Evolutionary conservation across 345 rosid genomes (phyloP), one percentile per base, ranked within the genome.

Genomic region (Brassica juncea): DNA sequence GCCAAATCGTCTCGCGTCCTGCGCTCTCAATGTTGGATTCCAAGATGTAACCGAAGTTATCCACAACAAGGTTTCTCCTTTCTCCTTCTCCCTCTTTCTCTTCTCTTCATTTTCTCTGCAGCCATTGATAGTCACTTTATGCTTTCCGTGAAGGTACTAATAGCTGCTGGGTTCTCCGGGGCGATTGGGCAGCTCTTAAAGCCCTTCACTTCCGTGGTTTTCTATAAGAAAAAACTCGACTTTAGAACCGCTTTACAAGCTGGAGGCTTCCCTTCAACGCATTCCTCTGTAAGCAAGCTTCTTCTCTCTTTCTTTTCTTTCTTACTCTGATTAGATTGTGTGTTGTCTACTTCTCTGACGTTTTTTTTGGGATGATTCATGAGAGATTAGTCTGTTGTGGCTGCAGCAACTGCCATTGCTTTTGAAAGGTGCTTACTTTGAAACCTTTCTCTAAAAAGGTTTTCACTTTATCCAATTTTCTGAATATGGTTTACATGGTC

Each of bases 251-350:
- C 88, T 2, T 44, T 91, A 34, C 92, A 83, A 68, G 86, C 98
- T 59, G 98, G 98, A 4, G 98, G 98, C 30, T 92, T 92, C 86
- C 98, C 98, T 80, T 94, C 98, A 54, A 85, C 97, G 37, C 97
- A 94, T 87, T 94, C 98, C 0, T 82, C 84, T 62, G 81, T 81
- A 76, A 72, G 77, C 32, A 76, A 72, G 77, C 31, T 65, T 27
- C 64, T 37, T 62, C n/a, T 39, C 16, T 47, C 15, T 47, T 12
- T 47, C 21, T 15, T 47, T 12, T 47, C 21, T 15, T 11, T 68
- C 7, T 44, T 19, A 16, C 25, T 23, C 25, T 23, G 25, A 23
- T 23, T 49, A 5, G 47, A 19, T 54, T 61, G 70, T 57, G 52
- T 35, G 23, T 54, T 54, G 44, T 54, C 49, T 79, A 61, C 8